Base-by-base conservation (phyloP, 495 filamentous ascomycete genomes). In the Chaetomidium leptoderma region DNA sequence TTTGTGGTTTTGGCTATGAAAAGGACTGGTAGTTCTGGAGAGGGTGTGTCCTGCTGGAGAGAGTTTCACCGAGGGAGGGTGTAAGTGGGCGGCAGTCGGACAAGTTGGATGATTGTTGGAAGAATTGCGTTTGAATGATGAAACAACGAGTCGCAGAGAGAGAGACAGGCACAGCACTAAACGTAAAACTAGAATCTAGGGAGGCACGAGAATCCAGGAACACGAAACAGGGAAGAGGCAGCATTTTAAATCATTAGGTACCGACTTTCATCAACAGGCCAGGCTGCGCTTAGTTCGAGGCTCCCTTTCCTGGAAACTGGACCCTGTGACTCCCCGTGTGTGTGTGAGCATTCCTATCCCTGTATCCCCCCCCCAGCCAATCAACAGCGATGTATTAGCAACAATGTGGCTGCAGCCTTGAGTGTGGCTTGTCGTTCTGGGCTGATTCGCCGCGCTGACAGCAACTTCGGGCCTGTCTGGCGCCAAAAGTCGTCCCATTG, bases 391-490 rank as follows among this genome's bases (percentile, higher is more conserved):
- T 6, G 9, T 60, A 69, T 69, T 69, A 60, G 29, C 33, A 69
- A 69, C 45, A 54, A 40, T 23, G 66, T 67, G 66, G 66, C 66
- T 67, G 39, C 33, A 35, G 21, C 19, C 42, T 2, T 17, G 24
- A 19, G 13, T 45, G 64, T 59, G 64, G 64, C 66, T 69, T 67
- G 60, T 69, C 60, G 60, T 64, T 69, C 59, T 69, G 64, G 64
- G 62, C 66, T 65, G 66, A 69, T 67, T 44, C 21, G 19, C 3
- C 3, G 39, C 17, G 35, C 39, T 2, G 17, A 16, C 35, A 42
- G 40, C 40, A 23, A 11, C 4, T 13, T 24, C 40, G 21, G 9
- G 40, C 39, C n/a, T n/a, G 21, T 16, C 21, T 6, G 32, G 14
- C 44, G 27, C 26, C 44, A 21, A 30, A 45, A 48, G 55, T 57